Conservation (phyloP, 352 stramenopile genomes). For the Pythium brachiatum region DNA sequence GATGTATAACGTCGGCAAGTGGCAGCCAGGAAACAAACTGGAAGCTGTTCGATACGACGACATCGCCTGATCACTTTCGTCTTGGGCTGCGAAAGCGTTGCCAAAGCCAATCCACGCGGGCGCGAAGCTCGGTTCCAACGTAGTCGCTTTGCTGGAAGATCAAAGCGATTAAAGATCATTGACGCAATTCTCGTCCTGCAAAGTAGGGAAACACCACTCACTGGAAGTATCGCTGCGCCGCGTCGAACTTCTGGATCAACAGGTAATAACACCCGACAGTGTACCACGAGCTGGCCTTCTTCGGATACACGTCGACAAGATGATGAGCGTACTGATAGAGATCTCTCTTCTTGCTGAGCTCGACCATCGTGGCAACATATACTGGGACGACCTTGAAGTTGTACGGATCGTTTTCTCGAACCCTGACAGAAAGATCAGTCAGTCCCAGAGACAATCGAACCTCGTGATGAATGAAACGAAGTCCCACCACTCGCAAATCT, state of each 20-base stretch:
- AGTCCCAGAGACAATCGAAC: background rate
- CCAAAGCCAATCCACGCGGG: constrained; percentile 97
- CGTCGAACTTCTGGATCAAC: constrained; percentile 91
- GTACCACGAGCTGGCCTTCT: constrained; percentile 93
- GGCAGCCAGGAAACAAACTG: constrained; percentile 91
- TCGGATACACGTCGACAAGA: constrained; percentile 94
- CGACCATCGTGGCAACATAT: constrained; percentile 89
- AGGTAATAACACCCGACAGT: constrained; percentile 97
- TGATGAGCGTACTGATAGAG: constrained; percentile 96
- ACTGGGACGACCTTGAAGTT: constrained; percentile 80
- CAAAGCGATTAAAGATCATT: background rate
- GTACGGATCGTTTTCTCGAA: constrained; percentile 74
- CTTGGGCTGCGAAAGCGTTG: constrained; percentile 95
- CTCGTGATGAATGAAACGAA: no score
- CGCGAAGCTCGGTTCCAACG: constrained; percentile 89
- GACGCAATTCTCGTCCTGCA: background rate
- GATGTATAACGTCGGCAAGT: constrained; percentile 94
- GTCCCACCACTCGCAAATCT: constrained; percentile 76
- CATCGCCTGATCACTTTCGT: constrained; percentile 98
- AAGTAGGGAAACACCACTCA: constrained; percentile 9
- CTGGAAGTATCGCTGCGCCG: constrained; percentile 96
- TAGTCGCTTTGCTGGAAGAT: constrained; percentile 83
- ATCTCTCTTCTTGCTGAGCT: constrained; percentile 91
- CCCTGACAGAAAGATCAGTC: constrained; percentile 30
- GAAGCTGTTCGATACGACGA: constrained; percentile 95